A percentile compares a stretch with the other conserved stretches of the same genome.
These are phyloP conservation scores for Aspergillus sergii DNA, from an alignment of 2,329 filamentous ascomycete species.

Conservation along the genomic window DNA sequence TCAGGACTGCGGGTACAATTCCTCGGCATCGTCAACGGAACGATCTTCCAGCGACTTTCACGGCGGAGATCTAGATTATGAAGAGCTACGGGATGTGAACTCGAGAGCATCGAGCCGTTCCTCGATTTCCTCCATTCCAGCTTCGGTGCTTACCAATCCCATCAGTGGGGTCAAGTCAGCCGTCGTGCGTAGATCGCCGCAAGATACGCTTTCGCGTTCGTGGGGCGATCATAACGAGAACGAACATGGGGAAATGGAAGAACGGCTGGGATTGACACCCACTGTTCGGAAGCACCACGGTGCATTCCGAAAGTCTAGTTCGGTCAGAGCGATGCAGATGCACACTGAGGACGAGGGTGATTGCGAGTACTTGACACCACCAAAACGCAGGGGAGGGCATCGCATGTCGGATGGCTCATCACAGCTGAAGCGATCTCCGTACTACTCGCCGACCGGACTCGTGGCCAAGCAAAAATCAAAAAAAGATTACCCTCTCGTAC, in stretches of 20 bases:
- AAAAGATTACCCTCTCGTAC: conserved; percentile 59
- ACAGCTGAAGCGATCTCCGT: conserved; percentile 35
- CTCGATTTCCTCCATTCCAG: conserved; percentile 45
- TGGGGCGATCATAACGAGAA: conserved; percentile 22
- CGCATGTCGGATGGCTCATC: conserved; percentile 35
- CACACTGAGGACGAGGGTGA: conserved; percentile 45
- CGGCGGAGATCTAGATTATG: conserved; percentile 31
- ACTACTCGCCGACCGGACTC: conserved; percentile 35
- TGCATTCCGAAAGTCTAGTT: conserved; percentile 49
- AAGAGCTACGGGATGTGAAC: conserved; percentile 24
- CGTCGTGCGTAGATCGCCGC: conserved; percentile 19
- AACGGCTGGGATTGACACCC: conserved; percentile 24
- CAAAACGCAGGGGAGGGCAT: conserved; percentile 31
- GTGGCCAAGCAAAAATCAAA: conserved; percentile 37
- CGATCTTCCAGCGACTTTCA: conserved; percentile 32
- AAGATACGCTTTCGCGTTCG: conserved; percentile 19
- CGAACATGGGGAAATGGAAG: conserved; percentile 19
- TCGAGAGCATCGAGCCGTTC: conserved; percentile 42
- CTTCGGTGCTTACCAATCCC: conserved; percentile 40
- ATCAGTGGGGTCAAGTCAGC: conserved; percentile 28
- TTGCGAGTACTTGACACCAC: conserved; percentile 41
- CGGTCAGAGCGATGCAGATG: conserved; percentile 49
- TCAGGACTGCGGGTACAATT: conserved; percentile 36
- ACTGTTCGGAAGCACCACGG: conserved; percentile 38
- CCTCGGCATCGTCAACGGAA: conserved; percentile 36